phyloP scores from a whole-genome alignment of 768 basidiomycete species.

The Heimioporus sp. region DNA sequence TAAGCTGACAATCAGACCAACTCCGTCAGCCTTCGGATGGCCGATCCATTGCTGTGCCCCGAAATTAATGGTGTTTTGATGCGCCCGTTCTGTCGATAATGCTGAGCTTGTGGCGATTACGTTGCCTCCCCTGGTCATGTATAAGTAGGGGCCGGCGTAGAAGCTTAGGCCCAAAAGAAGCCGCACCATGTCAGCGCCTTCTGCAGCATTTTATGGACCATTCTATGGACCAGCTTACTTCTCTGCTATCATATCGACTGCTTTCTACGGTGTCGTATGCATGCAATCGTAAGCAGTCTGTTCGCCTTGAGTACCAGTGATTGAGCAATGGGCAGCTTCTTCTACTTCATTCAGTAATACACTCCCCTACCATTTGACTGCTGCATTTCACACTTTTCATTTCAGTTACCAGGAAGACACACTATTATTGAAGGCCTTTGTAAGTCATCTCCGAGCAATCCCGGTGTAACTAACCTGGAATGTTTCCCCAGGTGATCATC shows the following conservation, averaged over 20 bases:
- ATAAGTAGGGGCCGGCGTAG: too few relatives aligned
- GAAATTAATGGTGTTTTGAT: too few relatives aligned
- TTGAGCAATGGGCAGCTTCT: not conserved
- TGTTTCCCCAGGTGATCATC: not conserved
- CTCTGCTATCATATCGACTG: not conserved
- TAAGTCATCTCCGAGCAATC: not conserved
- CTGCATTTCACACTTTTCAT: not conserved
- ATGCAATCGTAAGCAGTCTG: not conserved
- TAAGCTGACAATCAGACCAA: too few relatives aligned
- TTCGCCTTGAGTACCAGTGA: not conserved
- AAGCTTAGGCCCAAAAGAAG: too few relatives aligned
- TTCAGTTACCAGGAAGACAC: not conserved
- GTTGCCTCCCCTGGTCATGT: too few relatives aligned
- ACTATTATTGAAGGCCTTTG: not conserved
- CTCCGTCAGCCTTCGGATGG: too few relatives aligned
- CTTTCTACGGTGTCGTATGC: not conserved
- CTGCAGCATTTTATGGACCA: not conserved
- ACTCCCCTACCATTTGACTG: not conserved
- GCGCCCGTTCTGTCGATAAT: too few relatives aligned
- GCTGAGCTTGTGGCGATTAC: too few relatives aligned
- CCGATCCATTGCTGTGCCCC: too few relatives aligned
- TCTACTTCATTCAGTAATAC: constrained; percentile 1
- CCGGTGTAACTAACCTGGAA: not conserved
- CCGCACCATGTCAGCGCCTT: too few relatives aligned
- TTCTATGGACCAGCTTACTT: not conserved